Evolutionary conservation across 2,329 filamentous ascomycete genomes (phyloP).

Genomic region (Penicillium sp.): DNA sequence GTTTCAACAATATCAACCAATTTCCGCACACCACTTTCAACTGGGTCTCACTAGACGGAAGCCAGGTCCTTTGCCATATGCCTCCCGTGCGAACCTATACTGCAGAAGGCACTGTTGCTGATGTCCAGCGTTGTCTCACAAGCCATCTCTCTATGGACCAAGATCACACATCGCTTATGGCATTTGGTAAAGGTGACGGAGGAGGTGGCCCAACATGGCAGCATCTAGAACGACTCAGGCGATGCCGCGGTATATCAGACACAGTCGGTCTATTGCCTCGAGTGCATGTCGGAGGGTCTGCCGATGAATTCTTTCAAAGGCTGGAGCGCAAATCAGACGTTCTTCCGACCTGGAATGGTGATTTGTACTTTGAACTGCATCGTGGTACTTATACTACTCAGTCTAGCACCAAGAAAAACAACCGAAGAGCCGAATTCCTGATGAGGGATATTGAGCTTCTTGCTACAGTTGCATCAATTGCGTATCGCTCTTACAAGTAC

Average conservation of each 20-base stretch:
- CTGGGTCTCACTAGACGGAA: conserved; percentile 94
- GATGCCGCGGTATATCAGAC: conserved; percentile 90
- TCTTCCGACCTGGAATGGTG: conserved; percentile 97
- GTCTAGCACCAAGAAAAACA: conserved; percentile 95
- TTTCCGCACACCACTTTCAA: conserved; percentile 99
- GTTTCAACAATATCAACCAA: conserved; percentile 99
- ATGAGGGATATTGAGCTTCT: conserved; percentile 87
- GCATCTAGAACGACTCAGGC: conserved; percentile 90
- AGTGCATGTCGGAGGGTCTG: conserved; percentile 84
- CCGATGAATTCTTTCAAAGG: conserved; percentile 93
- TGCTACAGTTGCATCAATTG: conserved; percentile 81
- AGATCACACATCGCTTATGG: conserved; percentile 85
- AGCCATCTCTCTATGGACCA: conserved; percentile 97
- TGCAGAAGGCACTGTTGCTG: conserved; percentile 90
- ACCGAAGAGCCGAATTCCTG: conserved; percentile 82
- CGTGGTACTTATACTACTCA: conserved; percentile 97
- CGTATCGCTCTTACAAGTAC: conserved; percentile 74
- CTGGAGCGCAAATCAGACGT: conserved; percentile 78
- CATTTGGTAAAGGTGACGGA: conserved; percentile 96
- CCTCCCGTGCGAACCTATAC: conserved; percentile 94
- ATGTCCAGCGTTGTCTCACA: conserved; percentile 84
- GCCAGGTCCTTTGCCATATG: conserved; percentile 98
- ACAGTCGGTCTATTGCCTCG: conserved; percentile 82
- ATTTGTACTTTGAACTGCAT: conserved; percentile 97
- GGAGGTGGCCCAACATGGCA: conserved; percentile 94